phyloP scores from a whole-genome alignment of 2,329 filamentous ascomycete species.

The Huntiella decipiens region DNA sequence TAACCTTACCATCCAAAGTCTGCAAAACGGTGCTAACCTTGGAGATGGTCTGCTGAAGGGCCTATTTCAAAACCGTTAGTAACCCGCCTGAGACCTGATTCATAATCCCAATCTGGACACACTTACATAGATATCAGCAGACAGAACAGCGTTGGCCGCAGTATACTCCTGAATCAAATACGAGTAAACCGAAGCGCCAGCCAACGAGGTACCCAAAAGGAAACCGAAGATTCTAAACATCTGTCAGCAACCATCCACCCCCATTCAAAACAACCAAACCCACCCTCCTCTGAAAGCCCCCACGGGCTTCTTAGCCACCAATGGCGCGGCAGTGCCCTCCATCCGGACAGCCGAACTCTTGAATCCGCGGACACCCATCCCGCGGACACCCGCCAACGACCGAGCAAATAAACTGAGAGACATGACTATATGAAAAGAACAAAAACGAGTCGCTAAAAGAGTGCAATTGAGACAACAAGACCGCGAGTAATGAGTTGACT shows the following conservation, averaged over 20 bases:
- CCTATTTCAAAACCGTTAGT: conserved; percentile 26
- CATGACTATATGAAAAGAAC: too few relatives aligned
- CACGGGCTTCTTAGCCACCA: conserved; percentile 38
- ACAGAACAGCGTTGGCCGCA: conserved; percentile 72
- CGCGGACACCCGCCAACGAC: too few relatives aligned
- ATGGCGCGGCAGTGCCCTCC: conserved; percentile 23
- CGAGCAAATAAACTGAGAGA: too few relatives aligned
- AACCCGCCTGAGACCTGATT: background rate
- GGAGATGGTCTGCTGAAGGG: conserved; percentile 62
- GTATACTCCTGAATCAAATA: conserved; percentile 91
- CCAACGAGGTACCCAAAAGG: conserved; percentile 62
- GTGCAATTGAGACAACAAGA: too few relatives aligned
- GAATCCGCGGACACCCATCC: conserved; percentile 18
- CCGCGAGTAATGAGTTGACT: too few relatives aligned
- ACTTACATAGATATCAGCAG: conserved; percentile 9
- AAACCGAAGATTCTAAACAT: conserved; percentile 68
- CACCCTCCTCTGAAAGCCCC: conserved; percentile 44
- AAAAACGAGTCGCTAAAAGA: too few relatives aligned
- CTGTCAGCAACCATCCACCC: conserved; percentile 1
- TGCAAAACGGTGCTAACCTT: conserved; percentile 60
- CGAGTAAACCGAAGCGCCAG: conserved; percentile 70
- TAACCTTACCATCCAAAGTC: conserved; percentile 57
- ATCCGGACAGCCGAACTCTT: conserved; percentile 31
- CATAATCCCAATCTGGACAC: too few relatives aligned
- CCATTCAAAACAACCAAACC: conserved; percentile 16